phyloP scores from a whole-genome alignment of 371 early-diverging fungal genomes.

The Dipsacomyces acuminosporus region DNA sequence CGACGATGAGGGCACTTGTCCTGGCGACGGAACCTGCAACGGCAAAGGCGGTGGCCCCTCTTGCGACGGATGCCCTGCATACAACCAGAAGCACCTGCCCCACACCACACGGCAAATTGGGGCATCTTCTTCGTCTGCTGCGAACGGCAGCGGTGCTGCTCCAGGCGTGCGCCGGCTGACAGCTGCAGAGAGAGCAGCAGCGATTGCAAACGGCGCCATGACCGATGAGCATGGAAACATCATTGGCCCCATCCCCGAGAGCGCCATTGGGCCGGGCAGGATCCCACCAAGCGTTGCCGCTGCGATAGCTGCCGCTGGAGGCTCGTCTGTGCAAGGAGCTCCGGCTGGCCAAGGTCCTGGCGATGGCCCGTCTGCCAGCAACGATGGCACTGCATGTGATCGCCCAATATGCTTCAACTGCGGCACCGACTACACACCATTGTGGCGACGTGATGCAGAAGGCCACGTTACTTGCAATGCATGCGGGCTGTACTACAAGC shows the following conservation, averaged over 20 bases:
- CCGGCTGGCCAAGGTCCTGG: constrained; percentile 72
- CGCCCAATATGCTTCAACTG: constrained; percentile 86
- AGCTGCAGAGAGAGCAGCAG: constrained; percentile 43
- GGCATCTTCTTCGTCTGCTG: constrained; percentile 64
- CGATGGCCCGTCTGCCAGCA: constrained; percentile 61
- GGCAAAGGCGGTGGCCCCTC: constrained; percentile 69
- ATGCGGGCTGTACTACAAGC: constrained; percentile 88
- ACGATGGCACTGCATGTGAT: constrained; percentile 54
- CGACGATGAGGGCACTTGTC: constrained; percentile 53
- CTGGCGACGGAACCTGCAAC: constrained; percentile 75
- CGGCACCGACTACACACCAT: constrained; percentile 82
- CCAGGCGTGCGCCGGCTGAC: constrained; percentile 83
- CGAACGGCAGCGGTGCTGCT: too few species aligned
- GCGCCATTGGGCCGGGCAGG: constrained; percentile 31
- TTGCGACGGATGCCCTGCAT: constrained; percentile 75
- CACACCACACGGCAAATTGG: constrained; percentile 27
- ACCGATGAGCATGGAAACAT: constrained; percentile 45
- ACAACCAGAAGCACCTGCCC: constrained; percentile 62
- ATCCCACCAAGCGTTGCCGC: constrained; percentile 34
- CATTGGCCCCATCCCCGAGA: constrained; percentile 36
- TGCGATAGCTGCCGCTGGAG: constrained; percentile 17
- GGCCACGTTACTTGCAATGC: constrained; percentile 91
- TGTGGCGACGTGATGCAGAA: constrained; percentile 89
- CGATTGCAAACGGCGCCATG: constrained; percentile 41
- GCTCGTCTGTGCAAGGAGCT: constrained; percentile 47